Conservation (phyloP, 495 filamentous ascomycete species). For the Evernia prunastri region DNA sequence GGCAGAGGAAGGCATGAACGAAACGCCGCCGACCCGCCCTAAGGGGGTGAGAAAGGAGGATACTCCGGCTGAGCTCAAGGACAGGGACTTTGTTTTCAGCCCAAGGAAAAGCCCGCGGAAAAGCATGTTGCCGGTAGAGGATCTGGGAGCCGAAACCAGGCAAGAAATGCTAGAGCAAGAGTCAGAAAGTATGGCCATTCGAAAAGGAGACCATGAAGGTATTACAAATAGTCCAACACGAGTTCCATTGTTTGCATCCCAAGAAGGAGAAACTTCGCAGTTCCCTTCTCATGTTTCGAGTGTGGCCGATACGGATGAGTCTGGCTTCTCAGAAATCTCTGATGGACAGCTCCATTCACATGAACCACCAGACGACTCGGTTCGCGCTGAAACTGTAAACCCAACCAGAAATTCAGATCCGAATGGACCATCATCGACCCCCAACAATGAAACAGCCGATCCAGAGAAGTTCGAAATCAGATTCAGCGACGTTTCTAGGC, state of each 20-base stretch:
- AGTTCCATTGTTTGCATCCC: too few species aligned
- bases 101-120: constrained; percentile 34
- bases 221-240: background rate
- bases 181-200: background rate
- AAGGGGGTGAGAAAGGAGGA: background rate
- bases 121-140: constrained; percentile 4
- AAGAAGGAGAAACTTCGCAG: background rate
- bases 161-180: background rate
- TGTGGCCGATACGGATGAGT: background rate
- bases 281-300: background rate
- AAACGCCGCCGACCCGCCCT: background rate
- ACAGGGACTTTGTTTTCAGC: constrained; percentile 34
- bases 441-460: background rate
- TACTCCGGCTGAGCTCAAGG: background rate
- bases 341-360: constrained; percentile 1
- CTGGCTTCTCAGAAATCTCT: constrained; percentile 15
- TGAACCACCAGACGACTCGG: background rate
- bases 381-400: background rate
- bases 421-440: background rate
- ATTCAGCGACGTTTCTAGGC: background rate
- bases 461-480: background rate
- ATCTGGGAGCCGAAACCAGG: background rate
- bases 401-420: background rate
- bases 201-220: background rate
- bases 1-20: background rate